Conservation (phyloP, 2,329 filamentous ascomycete genomes). For the Tolypocladium ovalisporum region DNA sequence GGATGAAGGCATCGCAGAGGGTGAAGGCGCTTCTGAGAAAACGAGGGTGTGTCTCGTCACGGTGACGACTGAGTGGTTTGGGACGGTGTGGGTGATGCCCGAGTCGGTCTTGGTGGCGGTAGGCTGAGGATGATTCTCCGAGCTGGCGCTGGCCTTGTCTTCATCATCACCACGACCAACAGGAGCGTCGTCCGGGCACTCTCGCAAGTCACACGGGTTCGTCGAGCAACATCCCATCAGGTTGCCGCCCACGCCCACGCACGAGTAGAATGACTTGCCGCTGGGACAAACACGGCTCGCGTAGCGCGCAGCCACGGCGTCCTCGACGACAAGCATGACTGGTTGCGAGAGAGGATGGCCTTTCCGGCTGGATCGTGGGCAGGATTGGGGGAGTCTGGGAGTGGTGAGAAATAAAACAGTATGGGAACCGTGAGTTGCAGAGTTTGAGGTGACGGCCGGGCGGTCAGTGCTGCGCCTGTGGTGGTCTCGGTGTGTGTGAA, state of each 20-base stretch:
- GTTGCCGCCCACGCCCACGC: constrained; percentile 16
- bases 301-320: neutral
- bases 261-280: constrained; percentile 25
- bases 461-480: neutral
- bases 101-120: constrained; percentile 18
- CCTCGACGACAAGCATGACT: constrained; percentile 1
- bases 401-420: neutral
- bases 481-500: neutral
- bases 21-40: constrained; percentile 13
- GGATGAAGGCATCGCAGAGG: constrained; percentile 4
- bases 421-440: neutral
- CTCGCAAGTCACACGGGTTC: constrained; percentile 26
- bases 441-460: neutral
- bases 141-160: neutral
- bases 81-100: constrained; percentile 23
- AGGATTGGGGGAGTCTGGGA: neutral
- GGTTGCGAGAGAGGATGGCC: neutral
- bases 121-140: neutral
- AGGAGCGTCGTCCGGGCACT: constrained; percentile 16
- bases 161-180: neutral
- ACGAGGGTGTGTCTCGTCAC: constrained; percentile 23
- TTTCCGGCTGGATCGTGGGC: neutral
- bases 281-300: constrained; percentile 13
- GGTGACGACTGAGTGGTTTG: constrained; percentile 22
- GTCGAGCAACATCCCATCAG: constrained; percentile 35